Evolutionary conservation across 2,329 filamentous ascomycete genomes (phyloP).

Genomic region (Pyricularia pennisetigena): DNA sequence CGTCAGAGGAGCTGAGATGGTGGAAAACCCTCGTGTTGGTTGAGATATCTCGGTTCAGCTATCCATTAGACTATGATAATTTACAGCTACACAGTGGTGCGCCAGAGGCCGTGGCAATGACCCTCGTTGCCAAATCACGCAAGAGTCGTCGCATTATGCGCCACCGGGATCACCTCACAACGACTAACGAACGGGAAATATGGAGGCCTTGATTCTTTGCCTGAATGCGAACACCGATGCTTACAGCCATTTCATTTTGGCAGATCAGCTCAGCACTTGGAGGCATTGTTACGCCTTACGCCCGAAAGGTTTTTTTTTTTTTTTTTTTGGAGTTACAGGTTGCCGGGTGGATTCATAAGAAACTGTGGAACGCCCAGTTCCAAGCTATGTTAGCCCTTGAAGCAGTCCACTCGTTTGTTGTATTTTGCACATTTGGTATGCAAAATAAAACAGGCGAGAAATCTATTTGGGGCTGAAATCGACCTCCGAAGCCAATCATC

Average conservation of each 20-base stretch:
- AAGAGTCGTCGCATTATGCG: background rate
- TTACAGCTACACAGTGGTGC: background rate
- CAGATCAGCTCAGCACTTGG: background rate
- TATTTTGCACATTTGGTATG: background rate
- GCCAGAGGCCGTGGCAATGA: background rate
- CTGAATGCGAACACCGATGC: background rate
- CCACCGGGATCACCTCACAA: background rate
- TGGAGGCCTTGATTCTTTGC: background rate
- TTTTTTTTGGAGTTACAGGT: too few relatives aligned
- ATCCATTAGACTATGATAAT: background rate
- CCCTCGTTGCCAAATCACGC: background rate
- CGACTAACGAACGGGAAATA: background rate
- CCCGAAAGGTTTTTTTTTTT: background rate
- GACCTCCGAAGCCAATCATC: background rate
- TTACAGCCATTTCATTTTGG: background rate
- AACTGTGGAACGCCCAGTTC: background rate
- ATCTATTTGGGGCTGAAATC: too few relatives aligned
- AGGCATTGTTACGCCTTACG: background rate
- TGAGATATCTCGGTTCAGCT: background rate
- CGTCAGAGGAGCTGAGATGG: background rate
- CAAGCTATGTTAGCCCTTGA: too few relatives aligned
- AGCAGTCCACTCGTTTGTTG: background rate
- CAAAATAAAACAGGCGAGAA: background rate
- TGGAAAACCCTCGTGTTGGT: background rate
- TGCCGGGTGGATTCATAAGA: background rate